Evolutionary conservation across 768 basidiomycete genomes (phyloP).

Genomic region (Kwoniella heveanensis): DNA sequence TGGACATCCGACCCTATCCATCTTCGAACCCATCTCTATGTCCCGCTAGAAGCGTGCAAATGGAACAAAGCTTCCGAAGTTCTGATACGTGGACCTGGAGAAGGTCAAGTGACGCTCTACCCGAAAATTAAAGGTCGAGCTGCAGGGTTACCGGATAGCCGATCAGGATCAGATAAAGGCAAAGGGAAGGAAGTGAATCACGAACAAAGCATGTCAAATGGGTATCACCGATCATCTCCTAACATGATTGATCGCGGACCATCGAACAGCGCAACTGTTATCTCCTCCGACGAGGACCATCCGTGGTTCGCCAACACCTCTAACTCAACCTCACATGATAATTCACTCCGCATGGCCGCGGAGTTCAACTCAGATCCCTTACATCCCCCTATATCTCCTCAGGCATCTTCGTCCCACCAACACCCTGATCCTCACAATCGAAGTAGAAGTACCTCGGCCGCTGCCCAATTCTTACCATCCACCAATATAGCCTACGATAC

Average conservation of each 20-base stretch:
- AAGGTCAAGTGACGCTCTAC: conserved; percentile 46
- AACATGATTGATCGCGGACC: neutral
- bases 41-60: conserved; percentile 63
- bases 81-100: conserved; percentile 48
- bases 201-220: neutral
- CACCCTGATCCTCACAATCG: neutral
- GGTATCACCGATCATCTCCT: neutral
- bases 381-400: too few species aligned
- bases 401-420: neutral
- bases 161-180: conserved; percentile 18
- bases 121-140: conserved; percentile 22
- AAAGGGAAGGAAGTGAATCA: conserved; percentile 24
- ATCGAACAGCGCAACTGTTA: too few species aligned
- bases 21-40: conserved; percentile 75
- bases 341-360: neutral
- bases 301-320: neutral
- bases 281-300: neutral
- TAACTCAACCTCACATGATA: neutral
- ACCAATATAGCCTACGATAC: conserved; percentile 24
- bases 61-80: conserved; percentile 52
- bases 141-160: neutral
- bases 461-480: conserved; percentile 23
- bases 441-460: conserved; percentile 3
- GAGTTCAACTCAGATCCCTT: too few species aligned
- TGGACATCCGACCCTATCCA: conserved; percentile 94